Conservation (phyloP, 441 rosid genomes). For the Syzygium malaccense region DNA sequence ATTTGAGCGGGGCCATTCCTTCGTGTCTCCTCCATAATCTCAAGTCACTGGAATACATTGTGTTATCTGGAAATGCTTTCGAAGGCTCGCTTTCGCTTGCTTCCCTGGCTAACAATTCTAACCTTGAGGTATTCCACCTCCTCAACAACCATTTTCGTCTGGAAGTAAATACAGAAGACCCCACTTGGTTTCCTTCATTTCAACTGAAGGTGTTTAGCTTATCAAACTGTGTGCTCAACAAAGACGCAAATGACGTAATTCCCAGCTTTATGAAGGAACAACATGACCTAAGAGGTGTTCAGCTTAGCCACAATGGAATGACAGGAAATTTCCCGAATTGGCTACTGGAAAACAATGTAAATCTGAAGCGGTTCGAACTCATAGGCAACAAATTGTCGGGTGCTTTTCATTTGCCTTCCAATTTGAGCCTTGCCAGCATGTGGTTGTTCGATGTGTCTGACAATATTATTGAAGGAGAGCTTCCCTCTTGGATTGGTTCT, state of each 20-base stretch:
- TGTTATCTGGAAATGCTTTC: neutral
- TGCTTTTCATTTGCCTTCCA: neutral
- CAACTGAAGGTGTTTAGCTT: neutral
- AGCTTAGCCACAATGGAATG: neutral
- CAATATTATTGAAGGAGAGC: neutral
- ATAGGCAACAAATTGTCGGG: neutral
- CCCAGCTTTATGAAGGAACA: neutral
- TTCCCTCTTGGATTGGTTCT: neutral
- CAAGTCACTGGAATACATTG: neutral
- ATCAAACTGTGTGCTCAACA: neutral
- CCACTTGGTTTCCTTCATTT: neutral
- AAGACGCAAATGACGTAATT: neutral
- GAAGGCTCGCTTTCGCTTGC: neutral
- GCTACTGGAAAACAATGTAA: neutral
- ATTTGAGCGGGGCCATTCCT: neutral
- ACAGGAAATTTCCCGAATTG: neutral
- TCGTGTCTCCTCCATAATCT: neutral
- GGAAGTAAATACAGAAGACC: neutral
- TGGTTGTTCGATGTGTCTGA: neutral
- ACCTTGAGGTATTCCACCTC: neutral
- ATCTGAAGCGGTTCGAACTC: neutral
- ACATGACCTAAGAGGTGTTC: neutral
- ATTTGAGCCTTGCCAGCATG: neutral
- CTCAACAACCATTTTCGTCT: fast-evolving
- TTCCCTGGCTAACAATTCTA: neutral